Conservation (phyloP, 305 asterid genomes). For the Solanum aculeatissimum region DNA sequence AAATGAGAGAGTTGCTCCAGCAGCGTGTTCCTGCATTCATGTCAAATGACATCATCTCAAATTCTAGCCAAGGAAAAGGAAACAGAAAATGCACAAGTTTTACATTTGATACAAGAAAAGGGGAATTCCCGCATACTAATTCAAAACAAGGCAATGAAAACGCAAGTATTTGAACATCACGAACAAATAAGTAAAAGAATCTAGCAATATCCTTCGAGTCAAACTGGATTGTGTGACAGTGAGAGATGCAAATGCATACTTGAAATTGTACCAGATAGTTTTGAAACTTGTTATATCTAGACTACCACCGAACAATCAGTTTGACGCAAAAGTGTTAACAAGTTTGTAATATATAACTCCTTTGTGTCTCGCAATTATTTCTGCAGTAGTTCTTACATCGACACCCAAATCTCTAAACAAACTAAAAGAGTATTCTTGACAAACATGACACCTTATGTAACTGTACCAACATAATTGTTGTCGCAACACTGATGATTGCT, state of each 20-base stretch:
- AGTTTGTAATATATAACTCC: neutral
- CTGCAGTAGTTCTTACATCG: neutral
- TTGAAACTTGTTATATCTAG: neutral
- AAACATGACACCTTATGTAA: neutral
- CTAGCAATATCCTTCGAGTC: neutral
- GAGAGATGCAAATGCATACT: neutral
- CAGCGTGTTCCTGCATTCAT: constrained; percentile 9
- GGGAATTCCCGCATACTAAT: neutral
- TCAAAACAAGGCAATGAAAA: neutral
- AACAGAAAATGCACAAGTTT: neutral
- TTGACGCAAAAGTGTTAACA: neutral
- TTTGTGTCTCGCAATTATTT: neutral
- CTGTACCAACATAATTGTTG: neutral
- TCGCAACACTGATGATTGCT: neutral
- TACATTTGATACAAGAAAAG: neutral
- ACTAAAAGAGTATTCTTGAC: neutral
- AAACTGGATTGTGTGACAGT: neutral
- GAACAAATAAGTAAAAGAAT: neutral
- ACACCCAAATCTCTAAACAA: neutral
- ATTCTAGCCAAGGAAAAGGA: neutral
- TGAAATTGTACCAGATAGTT: neutral
- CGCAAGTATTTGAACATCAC: neutral
- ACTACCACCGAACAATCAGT: neutral
- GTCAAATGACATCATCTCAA: neutral
- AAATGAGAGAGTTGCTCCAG: constrained; percentile 11